Evolutionary conservation across 805 yeast genomes (phyloP).

Genomic region (Kazachstania taianensis): DNA sequence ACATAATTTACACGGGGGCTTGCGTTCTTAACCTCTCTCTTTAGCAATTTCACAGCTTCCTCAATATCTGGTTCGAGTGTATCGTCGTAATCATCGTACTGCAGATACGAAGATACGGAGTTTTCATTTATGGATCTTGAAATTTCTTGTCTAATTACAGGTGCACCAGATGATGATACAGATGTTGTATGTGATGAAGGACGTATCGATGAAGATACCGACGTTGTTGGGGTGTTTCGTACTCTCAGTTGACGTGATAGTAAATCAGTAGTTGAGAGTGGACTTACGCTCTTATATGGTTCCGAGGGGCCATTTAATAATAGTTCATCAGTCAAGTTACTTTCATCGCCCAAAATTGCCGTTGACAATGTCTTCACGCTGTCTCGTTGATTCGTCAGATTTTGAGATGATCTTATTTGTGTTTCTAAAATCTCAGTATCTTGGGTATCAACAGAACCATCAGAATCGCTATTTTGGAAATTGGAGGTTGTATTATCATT

Average conservation of each 20-base stretch:
- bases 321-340: too few species aligned
- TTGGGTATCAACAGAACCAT: slow-evolving; percentile 3
- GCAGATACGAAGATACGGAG: slow-evolving; percentile 3
- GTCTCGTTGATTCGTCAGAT: slow-evolving; percentile 1
- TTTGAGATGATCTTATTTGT: slow-evolving; percentile 1
- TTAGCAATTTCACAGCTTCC: slow-evolving; percentile 19
- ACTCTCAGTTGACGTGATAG: too few species aligned
- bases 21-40: slow-evolving; percentile 9
- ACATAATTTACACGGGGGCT: slow-evolving; percentile 6
- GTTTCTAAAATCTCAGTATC: slow-evolving; percentile 6
- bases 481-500: too few species aligned
- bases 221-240: background rate
- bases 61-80: slow-evolving; percentile 18
- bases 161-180: background rate
- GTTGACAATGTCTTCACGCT: slow-evolving; percentile 4
- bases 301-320: background rate
- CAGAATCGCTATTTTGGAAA: too few species aligned
- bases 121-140: too few species aligned
- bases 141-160: background rate
- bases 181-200: too few species aligned
- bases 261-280: too few species aligned
- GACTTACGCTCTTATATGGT: too few species aligned
- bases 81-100: slow-evolving; percentile 4
- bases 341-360: too few species aligned
- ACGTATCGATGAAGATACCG: too few species aligned